A percentile compares a stretch with the other conserved stretches of the same genome.
phyloP scores from a whole-genome alignment of 2,329 filamentous ascomycete species.

The Penicillium hesseltinei region DNA sequence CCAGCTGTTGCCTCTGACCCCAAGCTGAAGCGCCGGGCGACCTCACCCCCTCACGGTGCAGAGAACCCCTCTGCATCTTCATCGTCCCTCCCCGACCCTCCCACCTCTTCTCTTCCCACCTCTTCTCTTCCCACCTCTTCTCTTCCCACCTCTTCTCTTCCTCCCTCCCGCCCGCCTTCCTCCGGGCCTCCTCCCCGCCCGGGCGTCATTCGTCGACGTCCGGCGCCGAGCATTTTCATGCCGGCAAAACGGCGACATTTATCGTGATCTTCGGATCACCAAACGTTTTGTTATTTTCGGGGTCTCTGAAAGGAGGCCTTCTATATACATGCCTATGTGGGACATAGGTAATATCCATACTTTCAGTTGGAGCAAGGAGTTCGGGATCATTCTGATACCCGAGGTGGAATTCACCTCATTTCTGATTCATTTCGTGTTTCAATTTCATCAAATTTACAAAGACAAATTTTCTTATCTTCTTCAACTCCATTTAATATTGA shows the following conservation, averaged over 20 bases:
- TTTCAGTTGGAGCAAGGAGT: background rate
- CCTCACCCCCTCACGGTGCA: slow-evolving; percentile 2
- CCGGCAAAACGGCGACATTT: slow-evolving; percentile 32
- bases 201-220: slow-evolving; percentile 29
- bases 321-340: background rate
- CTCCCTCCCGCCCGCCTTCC: background rate
- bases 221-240: slow-evolving; percentile 33
- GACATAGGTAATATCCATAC: background rate
- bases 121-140: slow-evolving; percentile 1
- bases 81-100: background rate
- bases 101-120: background rate
- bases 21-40: slow-evolving; percentile 13
- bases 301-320: background rate
- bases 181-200: slow-evolving; percentile 17
- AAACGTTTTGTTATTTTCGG: background rate
- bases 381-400: background rate
- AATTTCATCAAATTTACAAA: background rate
- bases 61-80: background rate
- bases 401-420: slow-evolving; percentile 1
- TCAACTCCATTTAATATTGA: background rate
- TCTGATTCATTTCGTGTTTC: background rate
- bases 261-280: slow-evolving; percentile 12
- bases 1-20: background rate
- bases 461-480: background rate
- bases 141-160: background rate